Base-by-base conservation (phyloP, 2,329 filamentous ascomycete species). In the Pseudomassariella vexata region DNA sequence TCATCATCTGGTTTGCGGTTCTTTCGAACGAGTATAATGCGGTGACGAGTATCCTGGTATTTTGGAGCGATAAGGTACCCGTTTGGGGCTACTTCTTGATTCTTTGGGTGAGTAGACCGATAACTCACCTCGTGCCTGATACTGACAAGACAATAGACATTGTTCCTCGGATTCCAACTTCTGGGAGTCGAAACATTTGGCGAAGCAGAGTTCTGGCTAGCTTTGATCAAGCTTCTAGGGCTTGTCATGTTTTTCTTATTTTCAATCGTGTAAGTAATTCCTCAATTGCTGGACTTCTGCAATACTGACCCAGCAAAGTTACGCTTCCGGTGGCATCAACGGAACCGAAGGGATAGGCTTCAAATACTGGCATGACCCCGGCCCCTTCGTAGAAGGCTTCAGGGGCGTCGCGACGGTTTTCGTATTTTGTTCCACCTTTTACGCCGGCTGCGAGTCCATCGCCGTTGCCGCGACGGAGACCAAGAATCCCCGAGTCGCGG, bases 171-270 rank as follows among this genome's bases (percentile, higher is more conserved):
- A 0, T 76, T 87, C 37, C 84, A 87, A 47, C 66, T 87, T 20
- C 62, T 87, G 2, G 82, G 82, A 2, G 79, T 88, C 2, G 75
- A 79, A 45, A 76, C 79, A 4, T 89, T 87, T 50, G 84, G 84
- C 10, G 84, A 89, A 50, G 76, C 82, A 8, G 85, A 90, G 50
- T 87, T 88, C 49, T 88, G 82, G 81, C 72, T 88, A 35, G 79
- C 82, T 1, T 67, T 82, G 11, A 59, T 87, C 50, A 89, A 89
- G 50, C 69, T 88, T 5, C 52, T 79, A 3, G 80, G 81, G 2
- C 61, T 88, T 2, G 60, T 82, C 2, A 81, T 81, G 2, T 85
- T 82, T 55, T 84, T 85, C 54, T 63, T 88, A 42, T 85, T 87
- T 47, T 73, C 80, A 30, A 82, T 86, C 37, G 63, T 86, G 56